Conservation (phyloP, 768 basidiomycete genomes). For the Leucocoprinus leucothites region DNA sequence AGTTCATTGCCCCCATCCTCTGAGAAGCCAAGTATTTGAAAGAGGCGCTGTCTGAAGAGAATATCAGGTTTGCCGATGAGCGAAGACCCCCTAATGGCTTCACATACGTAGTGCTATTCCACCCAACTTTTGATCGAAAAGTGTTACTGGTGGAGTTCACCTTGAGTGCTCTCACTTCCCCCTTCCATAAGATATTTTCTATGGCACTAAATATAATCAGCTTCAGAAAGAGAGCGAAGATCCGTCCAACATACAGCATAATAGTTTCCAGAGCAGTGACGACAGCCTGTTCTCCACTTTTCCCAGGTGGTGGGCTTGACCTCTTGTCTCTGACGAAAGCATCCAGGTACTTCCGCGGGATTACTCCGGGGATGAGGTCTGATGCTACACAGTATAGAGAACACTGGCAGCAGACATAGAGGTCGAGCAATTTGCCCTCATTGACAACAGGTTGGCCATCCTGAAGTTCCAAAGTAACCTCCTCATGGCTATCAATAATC, state of each 20-base stretch:
- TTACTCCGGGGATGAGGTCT: slow-evolving; percentile 67
- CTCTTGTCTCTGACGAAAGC: slow-evolving; percentile 62
- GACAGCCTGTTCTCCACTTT: slow-evolving; percentile 52
- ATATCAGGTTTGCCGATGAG: neutral
- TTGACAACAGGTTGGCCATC: slow-evolving; percentile 29
- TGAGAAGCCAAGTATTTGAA: slow-evolving; percentile 41
- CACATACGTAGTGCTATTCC: slow-evolving; percentile 59
- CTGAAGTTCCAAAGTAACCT: slow-evolving; percentile 29
- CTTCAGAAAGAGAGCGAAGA: neutral
- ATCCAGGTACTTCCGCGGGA: slow-evolving; percentile 59
- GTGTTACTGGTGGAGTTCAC: slow-evolving; percentile 38
- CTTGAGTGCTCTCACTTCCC: slow-evolving; percentile 56
- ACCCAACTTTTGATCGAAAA: slow-evolving; percentile 67
- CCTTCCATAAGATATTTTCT: slow-evolving; percentile 74
- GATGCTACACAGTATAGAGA: slow-evolving; percentile 71
- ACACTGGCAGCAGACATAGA: slow-evolving; percentile 86
- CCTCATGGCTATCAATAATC: slow-evolving; percentile 39
- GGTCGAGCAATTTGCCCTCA: slow-evolving; percentile 61
- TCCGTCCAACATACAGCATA: slow-evolving; percentile 45
- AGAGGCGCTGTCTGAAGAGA: slow-evolving; percentile 37
- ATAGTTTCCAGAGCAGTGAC: slow-evolving; percentile 63
- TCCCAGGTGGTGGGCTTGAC: slow-evolving; percentile 54
- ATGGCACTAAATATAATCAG: slow-evolving; percentile 48
- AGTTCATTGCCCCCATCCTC: slow-evolving; percentile 38
- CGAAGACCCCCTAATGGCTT: slow-evolving; percentile 5